Evolutionary conservation across 495 filamentous ascomycete genomes (phyloP), one percentile per base, ranked within the genome.

Genomic region (Neurospora pannonica): DNA sequence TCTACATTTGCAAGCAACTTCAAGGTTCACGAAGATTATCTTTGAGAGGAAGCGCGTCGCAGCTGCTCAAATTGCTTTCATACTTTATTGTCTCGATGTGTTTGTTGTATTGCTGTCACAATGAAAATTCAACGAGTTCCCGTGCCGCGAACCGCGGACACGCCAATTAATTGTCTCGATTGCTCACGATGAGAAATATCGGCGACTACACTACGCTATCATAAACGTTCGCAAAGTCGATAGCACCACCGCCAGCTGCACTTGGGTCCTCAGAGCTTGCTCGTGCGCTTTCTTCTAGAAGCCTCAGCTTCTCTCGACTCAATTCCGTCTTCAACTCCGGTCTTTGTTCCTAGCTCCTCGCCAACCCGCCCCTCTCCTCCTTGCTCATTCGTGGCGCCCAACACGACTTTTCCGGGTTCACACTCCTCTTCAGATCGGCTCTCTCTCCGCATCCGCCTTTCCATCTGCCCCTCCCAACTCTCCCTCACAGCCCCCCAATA

Each of bases 401-500:
- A 19, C 54, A 67, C 54, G 3, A 34, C 24, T 6, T 28, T 60
- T 5, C 48, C 48, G 0, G n/a, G 2, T 28, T 60, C 21, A 1
- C 21, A 24, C 24, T 48, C 10, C 4, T 60, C 24, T 7, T 7
- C 21, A 1, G 21, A 15, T 13, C 9, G n/a, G 9, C 48, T 11
- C 21, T 60, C 24, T 19, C 0, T 19, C 48, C 38, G 13, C 48
- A 0, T 24, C 11, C 42, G 11, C 38, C 69, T 38, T 31, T 24
- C 76, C 71, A 38, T 71, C 40, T 70, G 48, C 71, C 38, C 70
- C 71, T 79, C 77, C 79, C 77, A 80, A 10, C 71, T 76, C 73
- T 72, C 62, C 72, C 72, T 75, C 40, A 80, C 76, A 19, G 75
- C 77, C 5, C 60, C 48, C 77, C 77, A 79, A 72, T 80, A 80